Conservation (phyloP, 1,139 yeast species). For the Sugiyamaella novakii region DNA sequence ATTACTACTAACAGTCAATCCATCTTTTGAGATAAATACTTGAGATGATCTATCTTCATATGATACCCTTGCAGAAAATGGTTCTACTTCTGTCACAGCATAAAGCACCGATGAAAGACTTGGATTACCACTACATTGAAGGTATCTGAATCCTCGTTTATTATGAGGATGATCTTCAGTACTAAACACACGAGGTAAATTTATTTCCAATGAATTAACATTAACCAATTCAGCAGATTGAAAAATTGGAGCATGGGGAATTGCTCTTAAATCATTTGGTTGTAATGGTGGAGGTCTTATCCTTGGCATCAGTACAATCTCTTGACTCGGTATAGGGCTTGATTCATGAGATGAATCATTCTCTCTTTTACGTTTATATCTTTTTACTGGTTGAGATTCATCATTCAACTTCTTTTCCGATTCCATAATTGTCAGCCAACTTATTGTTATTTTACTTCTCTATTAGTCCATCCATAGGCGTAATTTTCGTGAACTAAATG, state of each 20-base stretch:
- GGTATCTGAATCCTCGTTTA: constrained; percentile 78
- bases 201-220: neutral
- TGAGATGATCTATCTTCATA: constrained; percentile 74
- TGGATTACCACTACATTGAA: constrained; percentile 76
- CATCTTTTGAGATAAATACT: constrained; percentile 51
- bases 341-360: constrained; percentile 5
- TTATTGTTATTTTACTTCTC: no score
- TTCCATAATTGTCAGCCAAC: no score
- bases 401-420: no score
- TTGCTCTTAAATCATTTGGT: constrained; percentile 29
- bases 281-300: constrained; percentile 34
- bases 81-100: constrained; percentile 74
- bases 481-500: neutral
- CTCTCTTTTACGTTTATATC: constrained; percentile 2
- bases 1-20: constrained; percentile 51
- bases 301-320: constrained; percentile 12
- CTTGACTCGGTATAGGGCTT: neutral
- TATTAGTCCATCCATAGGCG: neutral
- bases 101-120: constrained; percentile 61
- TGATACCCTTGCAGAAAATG: constrained; percentile 62
- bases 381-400: neutral
- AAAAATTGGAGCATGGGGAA: constrained; percentile 28
- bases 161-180: constrained; percentile 81
- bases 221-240: constrained; percentile 21
- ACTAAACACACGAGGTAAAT: constrained; percentile 43